Base-by-base conservation (phyloP, 1,284 basidiomycete genomes). In the Microbotryum intermedium region DNA sequence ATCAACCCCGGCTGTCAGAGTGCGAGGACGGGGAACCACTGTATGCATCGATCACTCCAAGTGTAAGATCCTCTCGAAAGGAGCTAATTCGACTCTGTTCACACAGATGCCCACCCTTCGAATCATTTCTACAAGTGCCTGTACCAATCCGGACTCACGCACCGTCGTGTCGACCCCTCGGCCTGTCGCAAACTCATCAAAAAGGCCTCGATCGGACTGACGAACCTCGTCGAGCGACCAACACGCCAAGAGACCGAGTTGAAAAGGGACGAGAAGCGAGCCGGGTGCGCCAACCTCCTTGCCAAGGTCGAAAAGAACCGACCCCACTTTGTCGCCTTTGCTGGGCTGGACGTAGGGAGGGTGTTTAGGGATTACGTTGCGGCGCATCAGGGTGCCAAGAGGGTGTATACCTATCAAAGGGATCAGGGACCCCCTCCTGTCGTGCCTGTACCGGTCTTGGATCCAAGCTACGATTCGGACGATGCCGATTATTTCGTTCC, bases 21-120 rank as follows among this genome's bases (percentile, higher is more conserved):
- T 2, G 82, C 84, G 0, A 76, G 78, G 55, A 75, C 79, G 6
- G 85, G 86, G 0, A 83, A 85, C 71, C 86, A 88, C 71, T 89
- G 83, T 70, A 23, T 1, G 62, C 51, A 30, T 4, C 21, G 11
- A 4, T 25, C 3, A 18, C 30, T 13, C 28, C 9, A 29, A 3
- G 1, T 29, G 4, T 10, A 39, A 39, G 18, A 44, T 4, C 9
- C 21, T 8, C n/a, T 23, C 4, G 21, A 13, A 44, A 7, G 21
- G 20, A 28, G 2, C 21, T 43, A 6, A 6, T 21, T 28, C 16
- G 4, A 28, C 25, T 23, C 7, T 3, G 13, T 30, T 10, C 10
- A 30, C 18, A 2, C 47, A 66, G 65, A 67, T 26, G 84, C 82
- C 1, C 81, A 84, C 67, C 82, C 82, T 1, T 83, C 82, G 1